phyloP scores from a whole-genome alignment of 1,139 yeast genomes.

The Geotrichum armillariae region DNA sequence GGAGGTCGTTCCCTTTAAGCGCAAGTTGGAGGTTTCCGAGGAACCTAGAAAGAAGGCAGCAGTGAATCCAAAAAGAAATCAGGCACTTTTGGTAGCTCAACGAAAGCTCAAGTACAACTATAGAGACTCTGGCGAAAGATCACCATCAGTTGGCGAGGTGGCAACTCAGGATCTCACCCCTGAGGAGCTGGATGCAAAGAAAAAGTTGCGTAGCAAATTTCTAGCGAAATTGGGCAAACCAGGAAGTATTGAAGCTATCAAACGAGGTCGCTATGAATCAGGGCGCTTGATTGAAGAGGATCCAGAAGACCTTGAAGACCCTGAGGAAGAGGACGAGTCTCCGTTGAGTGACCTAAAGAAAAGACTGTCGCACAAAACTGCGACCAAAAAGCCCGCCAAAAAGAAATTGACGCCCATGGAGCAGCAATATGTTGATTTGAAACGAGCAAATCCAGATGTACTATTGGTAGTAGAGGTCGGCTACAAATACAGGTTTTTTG shows the following conservation, averaged over 20 bases:
- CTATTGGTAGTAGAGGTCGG: constrained; percentile 84
- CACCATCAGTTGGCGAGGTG: background rate
- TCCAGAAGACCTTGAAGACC: constrained; percentile 7
- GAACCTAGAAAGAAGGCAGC: constrained; percentile 4
- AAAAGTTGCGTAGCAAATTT: constrained; percentile 22
- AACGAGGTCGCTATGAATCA: constrained; percentile 18
- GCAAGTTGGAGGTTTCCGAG: constrained; percentile 5
- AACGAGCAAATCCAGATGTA: constrained; percentile 59
- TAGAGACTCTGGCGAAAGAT: background rate
- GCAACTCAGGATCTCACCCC: background rate
- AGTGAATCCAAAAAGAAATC: background rate
- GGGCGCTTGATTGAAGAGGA: constrained; percentile 10
- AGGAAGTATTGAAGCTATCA: constrained; percentile 27
- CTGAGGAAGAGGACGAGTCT: constrained; percentile 2
- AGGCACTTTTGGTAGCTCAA: constrained; percentile 16
- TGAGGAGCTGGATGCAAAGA: background rate
- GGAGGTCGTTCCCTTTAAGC: background rate
- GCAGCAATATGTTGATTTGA: constrained; percentile 68
- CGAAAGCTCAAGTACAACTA: constrained; percentile 17
- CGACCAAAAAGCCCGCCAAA: constrained; percentile 3
- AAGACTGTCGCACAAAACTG: constrained; percentile 1
- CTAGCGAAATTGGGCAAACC: constrained; percentile 25
- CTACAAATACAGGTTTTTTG: constrained; percentile 83
- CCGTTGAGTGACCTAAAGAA: constrained; percentile 1
- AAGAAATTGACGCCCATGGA: constrained; percentile 71